Evolutionary conservation across 371 early-diverging fungal genomes (phyloP).

Genomic region (Cokeromyces recurvatus): DNA sequence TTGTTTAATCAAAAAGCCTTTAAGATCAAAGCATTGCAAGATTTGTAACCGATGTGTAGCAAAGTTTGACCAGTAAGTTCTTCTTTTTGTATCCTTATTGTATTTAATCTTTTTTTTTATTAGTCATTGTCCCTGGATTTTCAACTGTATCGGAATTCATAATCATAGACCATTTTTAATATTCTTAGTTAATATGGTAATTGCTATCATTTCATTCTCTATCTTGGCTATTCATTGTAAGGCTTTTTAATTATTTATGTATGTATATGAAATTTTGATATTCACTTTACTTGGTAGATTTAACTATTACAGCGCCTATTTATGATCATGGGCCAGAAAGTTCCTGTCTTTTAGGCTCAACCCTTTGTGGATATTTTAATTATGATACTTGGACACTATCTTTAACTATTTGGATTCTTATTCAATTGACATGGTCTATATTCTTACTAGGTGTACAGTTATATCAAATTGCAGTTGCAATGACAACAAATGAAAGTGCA

Average conservation of each 20-base stretch:
- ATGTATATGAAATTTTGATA: too few species aligned
- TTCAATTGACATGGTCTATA: slow-evolving; percentile 80
- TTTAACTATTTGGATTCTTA: slow-evolving; percentile 62
- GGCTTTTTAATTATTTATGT: slow-evolving; percentile 17
- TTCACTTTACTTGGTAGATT: background rate
- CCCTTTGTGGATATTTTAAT: slow-evolving; percentile 68
- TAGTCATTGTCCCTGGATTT: slow-evolving; percentile 97
- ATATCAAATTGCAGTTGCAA: slow-evolving; percentile 71
- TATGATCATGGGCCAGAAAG: slow-evolving; percentile 21
- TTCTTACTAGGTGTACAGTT: slow-evolving; percentile 72
- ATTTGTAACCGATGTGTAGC: slow-evolving; percentile 96
- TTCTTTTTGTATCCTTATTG: background rate
- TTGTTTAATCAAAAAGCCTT: slow-evolving; percentile 80
- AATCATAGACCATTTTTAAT: slow-evolving; percentile 86
- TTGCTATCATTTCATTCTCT: slow-evolving; percentile 55
- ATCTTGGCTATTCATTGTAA: slow-evolving; percentile 65
- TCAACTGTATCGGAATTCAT: slow-evolving; percentile 78
- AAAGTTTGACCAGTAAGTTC: slow-evolving; percentile 92
- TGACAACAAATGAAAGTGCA: slow-evolving; percentile 89
- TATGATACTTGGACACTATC: slow-evolving; percentile 70
- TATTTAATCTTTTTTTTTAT: background rate
- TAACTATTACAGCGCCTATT: slow-evolving; percentile 23
- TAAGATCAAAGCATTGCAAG: slow-evolving; percentile 97
- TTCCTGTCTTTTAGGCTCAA: slow-evolving; percentile 57
- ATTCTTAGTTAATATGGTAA: slow-evolving; percentile 62